phyloP scores from a whole-genome alignment of 1,139 yeast species.

The Pichia inconspicua region DNA sequence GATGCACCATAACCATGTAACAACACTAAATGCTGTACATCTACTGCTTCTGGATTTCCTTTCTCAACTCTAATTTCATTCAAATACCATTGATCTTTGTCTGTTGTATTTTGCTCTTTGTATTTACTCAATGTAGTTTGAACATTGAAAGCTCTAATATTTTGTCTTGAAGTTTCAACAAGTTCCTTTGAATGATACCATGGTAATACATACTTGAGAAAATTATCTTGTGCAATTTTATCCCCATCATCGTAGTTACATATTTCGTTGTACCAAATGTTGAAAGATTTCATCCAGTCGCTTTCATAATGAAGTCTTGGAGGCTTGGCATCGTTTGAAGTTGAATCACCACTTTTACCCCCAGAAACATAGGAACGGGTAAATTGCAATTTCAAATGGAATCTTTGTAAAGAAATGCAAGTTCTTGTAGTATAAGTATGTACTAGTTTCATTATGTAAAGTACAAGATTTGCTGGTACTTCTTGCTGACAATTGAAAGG shows the following conservation, averaged over 20 bases:
- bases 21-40: conserved; percentile 45
- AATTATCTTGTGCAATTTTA: conserved; percentile 20
- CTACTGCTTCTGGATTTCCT: conserved; percentile 14
- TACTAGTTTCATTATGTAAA: not conserved
- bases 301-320: not conserved
- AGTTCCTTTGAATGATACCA: conserved; percentile 19
- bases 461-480: too few relatives aligned
- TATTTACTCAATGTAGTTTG: conserved; percentile 10
- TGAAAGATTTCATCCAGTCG: conserved; percentile 10
- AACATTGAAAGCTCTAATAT: conserved; percentile 13
- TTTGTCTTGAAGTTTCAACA: conserved; percentile 1
- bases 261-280: conserved; percentile 20
- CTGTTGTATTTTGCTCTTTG: conserved; percentile 2
- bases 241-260: conserved; percentile 17
- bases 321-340: not conserved
- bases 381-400: not conserved
- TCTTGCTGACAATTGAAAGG: not conserved
- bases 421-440: not conserved
- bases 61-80: conserved; percentile 20
- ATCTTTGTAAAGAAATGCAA: too few relatives aligned
- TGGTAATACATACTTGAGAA: conserved; percentile 22
- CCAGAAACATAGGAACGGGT: not conserved
- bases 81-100: conserved; percentile 13
- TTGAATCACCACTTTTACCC: not conserved
- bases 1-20: conserved; percentile 94